Conservation (phyloP, 2,329 filamentous ascomycete species). For the Tolypocladium amazonense region DNA sequence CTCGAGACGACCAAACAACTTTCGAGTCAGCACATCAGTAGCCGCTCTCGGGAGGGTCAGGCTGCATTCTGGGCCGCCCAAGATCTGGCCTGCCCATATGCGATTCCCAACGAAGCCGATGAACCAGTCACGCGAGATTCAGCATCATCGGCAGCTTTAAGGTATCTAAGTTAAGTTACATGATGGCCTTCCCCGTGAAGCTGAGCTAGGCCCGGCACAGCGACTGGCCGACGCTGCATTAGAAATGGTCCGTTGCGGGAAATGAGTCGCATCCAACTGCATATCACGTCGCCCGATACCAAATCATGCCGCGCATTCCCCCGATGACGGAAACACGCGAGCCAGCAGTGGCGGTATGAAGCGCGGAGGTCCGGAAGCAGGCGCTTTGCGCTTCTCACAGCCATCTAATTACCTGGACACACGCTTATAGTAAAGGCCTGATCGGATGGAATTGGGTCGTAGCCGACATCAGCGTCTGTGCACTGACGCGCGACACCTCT, state of each 20-base stretch:
- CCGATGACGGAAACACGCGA: too few relatives aligned
- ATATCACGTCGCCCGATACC: background rate
- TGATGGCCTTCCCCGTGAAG: background rate
- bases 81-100: constrained; percentile 5
- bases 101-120: constrained; percentile 1
- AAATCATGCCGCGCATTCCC: background rate
- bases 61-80: background rate
- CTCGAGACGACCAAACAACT: background rate
- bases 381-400: background rate
- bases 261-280: background rate
- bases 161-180: background rate
- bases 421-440: background rate
- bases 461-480: constrained; percentile 1
- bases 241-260: background rate
- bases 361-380: background rate
- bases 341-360: background rate
- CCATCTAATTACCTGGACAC: background rate
- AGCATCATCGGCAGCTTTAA: background rate
- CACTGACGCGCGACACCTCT: background rate
- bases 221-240: background rate
- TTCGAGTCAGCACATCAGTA: background rate
- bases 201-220: background rate
- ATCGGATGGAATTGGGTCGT: background rate
- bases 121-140: constrained; percentile 5
- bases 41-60: background rate